Evolutionary conservation across 352 stramenopile species (phyloP), one percentile per base, ranked within the genome.

Genomic region (Globisporangium cederbergense): DNA sequence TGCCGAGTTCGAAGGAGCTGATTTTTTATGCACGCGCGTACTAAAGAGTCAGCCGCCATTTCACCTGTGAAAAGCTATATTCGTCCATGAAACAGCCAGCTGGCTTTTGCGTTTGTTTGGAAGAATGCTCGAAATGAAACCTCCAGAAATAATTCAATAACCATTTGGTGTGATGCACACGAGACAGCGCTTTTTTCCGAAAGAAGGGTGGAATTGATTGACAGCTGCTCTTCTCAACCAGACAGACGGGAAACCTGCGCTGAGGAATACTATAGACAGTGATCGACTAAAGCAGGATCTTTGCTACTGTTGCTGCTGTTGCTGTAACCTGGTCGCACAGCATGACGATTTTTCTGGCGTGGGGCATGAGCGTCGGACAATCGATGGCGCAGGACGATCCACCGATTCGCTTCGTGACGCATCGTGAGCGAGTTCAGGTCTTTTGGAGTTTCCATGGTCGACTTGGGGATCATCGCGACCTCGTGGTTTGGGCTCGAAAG

Each of bases 171-270:
- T 49, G 14, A 18, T 22, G 14, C 43, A 49, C 43, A 49, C 43
- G 43, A 10, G 6, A 4, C 20, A 18, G 54, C 20, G 20, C 20
- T 25, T n/a, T 50, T 60, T 36, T 49, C 28, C n/a, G 22, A 60
- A 60, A n/a, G 22, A 60, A 60, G 36, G 36, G n/a, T 5, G 54
- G 28, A 59, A 36, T 50, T 50, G 34, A n/a, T 60, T 34, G 36
- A 60, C 53, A 59, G 20, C 53, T 59, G 53, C 34, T 59, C 36
- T 32, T 11, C 25, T 2, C 25, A 28, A 28, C 25, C 36, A 42
- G 10, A 10, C 36, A 42, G 36, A 22, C 25, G 49, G 4, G 2
- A 40, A 6, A 40, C 14, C 51, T 38, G 22, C 11, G 13, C 2
- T 38, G 22, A 7, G 2, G 8, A 40, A 47, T n/a, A 34, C 36